A percentile compares a stretch with the other conserved stretches of the same genome.
Conservation (phyloP, 1,139 yeast species). For the Nakaseomyces sp. region DNA sequence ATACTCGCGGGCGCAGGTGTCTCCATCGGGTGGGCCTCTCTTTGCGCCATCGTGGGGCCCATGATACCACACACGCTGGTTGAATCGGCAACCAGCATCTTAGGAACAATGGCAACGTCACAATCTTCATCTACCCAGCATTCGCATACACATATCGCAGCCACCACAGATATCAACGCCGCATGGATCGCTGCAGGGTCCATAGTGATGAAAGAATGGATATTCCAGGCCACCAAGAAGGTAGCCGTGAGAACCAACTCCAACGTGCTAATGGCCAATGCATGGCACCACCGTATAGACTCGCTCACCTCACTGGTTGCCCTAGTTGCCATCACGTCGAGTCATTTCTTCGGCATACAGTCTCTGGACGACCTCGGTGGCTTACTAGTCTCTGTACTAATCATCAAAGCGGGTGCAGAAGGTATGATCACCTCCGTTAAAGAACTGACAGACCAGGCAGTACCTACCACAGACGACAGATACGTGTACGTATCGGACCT, state of each 20-base stretch:
- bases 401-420: constrained; percentile 75
- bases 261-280: constrained; percentile 87
- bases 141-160: constrained; percentile 38
- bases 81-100: constrained; percentile 34
- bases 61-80: constrained; percentile 48
- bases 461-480: constrained; percentile 36
- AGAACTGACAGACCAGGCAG: constrained; percentile 63
- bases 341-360: constrained; percentile 62
- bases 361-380: constrained; percentile 95
- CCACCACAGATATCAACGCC: constrained; percentile 63
- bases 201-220: constrained; percentile 75
- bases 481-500: constrained; percentile 35
- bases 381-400: constrained; percentile 66
- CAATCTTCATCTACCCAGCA: too few relatives aligned
- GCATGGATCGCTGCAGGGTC: constrained; percentile 95
- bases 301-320: constrained; percentile 90
- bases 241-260: constrained; percentile 74
- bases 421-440: constrained; percentile 61
- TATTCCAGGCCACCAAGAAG: constrained; percentile 70
- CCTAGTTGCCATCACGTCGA: constrained; percentile 75
- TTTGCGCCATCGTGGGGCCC: constrained; percentile 62
- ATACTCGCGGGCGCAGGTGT: constrained; percentile 80
- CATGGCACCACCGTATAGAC: constrained; percentile 99
- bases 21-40: constrained; percentile 83
- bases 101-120: constrained; percentile 13